Percentiles rank a stretch among this genome's conserved stretches.
These are phyloP conservation scores for Phyllosticta citrichinensis DNA, from an alignment of 2,329 filamentous ascomycete species.

Conservation along the genomic window DNA sequence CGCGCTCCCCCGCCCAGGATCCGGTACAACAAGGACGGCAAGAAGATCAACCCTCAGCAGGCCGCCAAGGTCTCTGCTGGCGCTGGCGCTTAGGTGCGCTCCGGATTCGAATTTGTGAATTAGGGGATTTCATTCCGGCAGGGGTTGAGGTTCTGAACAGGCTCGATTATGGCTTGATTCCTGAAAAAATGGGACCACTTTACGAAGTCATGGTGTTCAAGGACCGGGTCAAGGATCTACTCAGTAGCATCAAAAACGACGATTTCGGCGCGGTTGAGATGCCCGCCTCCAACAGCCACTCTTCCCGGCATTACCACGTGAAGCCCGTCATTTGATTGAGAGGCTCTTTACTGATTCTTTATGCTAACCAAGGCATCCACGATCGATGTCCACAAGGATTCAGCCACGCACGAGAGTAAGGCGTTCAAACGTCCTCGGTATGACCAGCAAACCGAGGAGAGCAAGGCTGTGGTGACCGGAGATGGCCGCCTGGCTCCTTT, in stretches of 20 bases:
- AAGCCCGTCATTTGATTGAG: neutral
- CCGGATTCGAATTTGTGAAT: neutral
- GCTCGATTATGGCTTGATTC: conserved; percentile 1
- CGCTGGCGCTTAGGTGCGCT: conserved; percentile 1
- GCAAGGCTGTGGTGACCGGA: neutral
- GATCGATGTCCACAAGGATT: no score
- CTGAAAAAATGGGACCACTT: conserved; percentile 9
- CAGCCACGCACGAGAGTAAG: neutral
- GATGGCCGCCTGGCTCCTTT: neutral
- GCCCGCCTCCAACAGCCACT: neutral
- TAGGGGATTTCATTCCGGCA: neutral
- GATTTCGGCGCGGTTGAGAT: neutral
- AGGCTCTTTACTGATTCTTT: neutral
- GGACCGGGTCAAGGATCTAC: conserved; percentile 6
- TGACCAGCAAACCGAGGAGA: neutral
- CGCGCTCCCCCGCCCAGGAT: conserved; percentile 94
- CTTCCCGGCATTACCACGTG: neutral
- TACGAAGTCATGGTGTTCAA: conserved; percentile 11
- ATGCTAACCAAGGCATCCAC: neutral
- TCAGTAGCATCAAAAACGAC: conserved; percentile 7
- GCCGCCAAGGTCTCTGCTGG: conserved; percentile 51
- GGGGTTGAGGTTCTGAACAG: conserved; percentile 7
- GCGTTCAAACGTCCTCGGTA: neutral
- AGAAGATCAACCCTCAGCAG: conserved; percentile 93
- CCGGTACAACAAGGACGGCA: conserved; percentile 99